Base-by-base conservation (phyloP, 140 eudicot genomes). In the Flaveria floridana region DNA sequence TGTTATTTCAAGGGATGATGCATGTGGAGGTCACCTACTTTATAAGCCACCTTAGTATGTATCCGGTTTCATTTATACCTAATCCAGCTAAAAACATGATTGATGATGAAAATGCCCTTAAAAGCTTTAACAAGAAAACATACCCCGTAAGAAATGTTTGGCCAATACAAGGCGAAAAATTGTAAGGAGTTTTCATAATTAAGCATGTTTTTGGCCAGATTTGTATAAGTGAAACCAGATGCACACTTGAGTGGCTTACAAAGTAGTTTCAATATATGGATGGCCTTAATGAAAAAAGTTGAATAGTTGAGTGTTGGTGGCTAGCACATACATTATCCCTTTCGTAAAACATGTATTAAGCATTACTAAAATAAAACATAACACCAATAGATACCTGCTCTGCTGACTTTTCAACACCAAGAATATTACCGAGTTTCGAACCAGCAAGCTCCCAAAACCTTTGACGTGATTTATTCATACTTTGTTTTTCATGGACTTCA, bases 361-460 rank as follows among this genome's bases (percentile, higher is more conserved):
- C 37, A 70, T 18, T 14, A 68, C 53, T 58, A 52, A 58, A 63
- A 64, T 19, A 11, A 20, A 61, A 42, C 19, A 19, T 2, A 41
- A 3, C 18, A 67, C 2, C 50, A 23, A 2, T 37, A 62, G 26
- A 69, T 70, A 92, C 96, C 95, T 92, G 97, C 30, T 94, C 99
- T 47, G 95, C 94, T 4, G 97, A 73, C 85, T 94, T 94, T 77
- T 94, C 96, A 58, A 94, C 97, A 30, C 99, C 97, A 72, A 94
- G 99, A 78, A 94, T 94, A 55, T 94, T 79, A 42, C 99, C 99
- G 34, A 94, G 95, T 65, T 90, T 88, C 26, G 99, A 94, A 39
- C 99, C 99, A 72, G 99, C 97, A 75, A 94, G 96, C 85, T 94
- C 99, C 99, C 99, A 94, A 75, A 94, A 94, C 10, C 97, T 86